phyloP scores from a whole-genome alignment of 2,329 filamentous ascomycete genomes.

The Neofusicoccum ribis region DNA sequence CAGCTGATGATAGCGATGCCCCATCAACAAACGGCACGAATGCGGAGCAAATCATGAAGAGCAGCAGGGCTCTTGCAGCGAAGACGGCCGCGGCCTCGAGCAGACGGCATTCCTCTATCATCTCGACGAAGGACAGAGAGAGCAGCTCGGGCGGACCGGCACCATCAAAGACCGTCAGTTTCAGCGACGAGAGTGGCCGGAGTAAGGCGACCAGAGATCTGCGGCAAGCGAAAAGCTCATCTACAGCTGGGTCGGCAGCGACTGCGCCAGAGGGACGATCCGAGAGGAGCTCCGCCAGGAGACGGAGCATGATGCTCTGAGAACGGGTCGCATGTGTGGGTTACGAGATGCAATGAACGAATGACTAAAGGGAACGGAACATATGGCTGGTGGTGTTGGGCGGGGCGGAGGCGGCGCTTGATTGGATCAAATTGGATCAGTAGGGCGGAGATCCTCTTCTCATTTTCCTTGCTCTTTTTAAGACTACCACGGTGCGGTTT shows the following conservation, averaged over 20 bases:
- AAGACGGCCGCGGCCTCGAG: constrained; percentile 21
- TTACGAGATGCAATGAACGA: not conserved
- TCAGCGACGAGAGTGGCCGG: constrained; percentile 24
- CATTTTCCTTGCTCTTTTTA: not conserved
- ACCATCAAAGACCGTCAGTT: constrained; percentile 26
- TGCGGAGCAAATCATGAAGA: constrained; percentile 25
- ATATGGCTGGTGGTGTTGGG: not conserved
- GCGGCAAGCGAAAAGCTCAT: constrained; percentile 22
- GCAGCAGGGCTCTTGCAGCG: constrained; percentile 32
- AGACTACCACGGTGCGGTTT: not conserved
- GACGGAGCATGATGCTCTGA: constrained; percentile 45
- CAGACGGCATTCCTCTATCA: constrained; percentile 35
- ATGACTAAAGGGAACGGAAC: not conserved
- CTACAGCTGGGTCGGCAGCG: too few relatives aligned
- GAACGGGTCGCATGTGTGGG: not conserved
- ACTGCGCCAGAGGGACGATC: constrained; percentile 25
- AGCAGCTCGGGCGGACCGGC: constrained; percentile 21
- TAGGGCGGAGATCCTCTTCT: not conserved
- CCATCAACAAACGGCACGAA: constrained; percentile 15
- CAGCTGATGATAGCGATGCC: constrained; percentile 24
- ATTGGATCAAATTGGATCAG: not conserved
- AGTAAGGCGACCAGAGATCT: constrained; percentile 19
- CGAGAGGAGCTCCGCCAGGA: constrained; percentile 40
- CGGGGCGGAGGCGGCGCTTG: not conserved
- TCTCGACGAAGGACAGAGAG: constrained; percentile 21